phyloP scores from a whole-genome alignment of 352 stramenopile species.

The Thraustotheca clavata region DNA sequence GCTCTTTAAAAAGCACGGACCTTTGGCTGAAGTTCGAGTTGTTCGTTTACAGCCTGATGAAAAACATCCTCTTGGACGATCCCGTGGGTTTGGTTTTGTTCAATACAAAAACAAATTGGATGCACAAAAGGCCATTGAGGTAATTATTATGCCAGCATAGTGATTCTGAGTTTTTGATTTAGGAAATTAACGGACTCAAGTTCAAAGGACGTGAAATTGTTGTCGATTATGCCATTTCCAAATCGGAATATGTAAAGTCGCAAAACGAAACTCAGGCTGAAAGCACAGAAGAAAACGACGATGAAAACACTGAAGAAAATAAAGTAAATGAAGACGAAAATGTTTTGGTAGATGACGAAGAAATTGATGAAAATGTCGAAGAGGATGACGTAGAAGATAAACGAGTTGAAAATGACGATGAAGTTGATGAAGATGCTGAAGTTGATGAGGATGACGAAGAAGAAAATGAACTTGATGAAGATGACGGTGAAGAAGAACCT shows the following conservation, averaged over 20 bases:
- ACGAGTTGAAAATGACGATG: slow-evolving; percentile 1
- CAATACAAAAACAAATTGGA: slow-evolving; percentile 62
- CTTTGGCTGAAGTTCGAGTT: slow-evolving; percentile 58
- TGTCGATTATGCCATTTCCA: slow-evolving; percentile 76
- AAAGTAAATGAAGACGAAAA: slow-evolving; percentile 26
- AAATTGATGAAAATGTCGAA: slow-evolving; percentile 6
- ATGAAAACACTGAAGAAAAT: slow-evolving; percentile 10
- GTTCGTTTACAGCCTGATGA: slow-evolving; percentile 49
- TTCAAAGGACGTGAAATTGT: slow-evolving; percentile 79
- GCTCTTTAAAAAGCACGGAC: slow-evolving; percentile 52
- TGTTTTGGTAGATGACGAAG: slow-evolving; percentile 24
- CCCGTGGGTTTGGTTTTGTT: slow-evolving; percentile 77
- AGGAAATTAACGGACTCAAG: slow-evolving; percentile 61
- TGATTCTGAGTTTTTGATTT: not conserved
- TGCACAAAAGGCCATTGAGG: slow-evolving; percentile 47
- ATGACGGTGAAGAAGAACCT: slow-evolving; percentile 24
- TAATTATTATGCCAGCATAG: not conserved
- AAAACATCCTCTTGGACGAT: slow-evolving; percentile 42
- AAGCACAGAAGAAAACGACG: not conserved
- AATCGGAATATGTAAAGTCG: slow-evolving; percentile 68
- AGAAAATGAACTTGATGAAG: slow-evolving; percentile 31
- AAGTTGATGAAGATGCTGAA: slow-evolving; percentile 29
- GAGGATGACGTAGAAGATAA: slow-evolving; percentile 27
- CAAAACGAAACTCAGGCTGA: slow-evolving; percentile 33
- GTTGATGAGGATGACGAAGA: slow-evolving; percentile 24